A percentile compares a stretch with the other conserved stretches of the same genome.
phyloP scores from a whole-genome alignment of 306 rosid species.

The Castanea crenata region DNA sequence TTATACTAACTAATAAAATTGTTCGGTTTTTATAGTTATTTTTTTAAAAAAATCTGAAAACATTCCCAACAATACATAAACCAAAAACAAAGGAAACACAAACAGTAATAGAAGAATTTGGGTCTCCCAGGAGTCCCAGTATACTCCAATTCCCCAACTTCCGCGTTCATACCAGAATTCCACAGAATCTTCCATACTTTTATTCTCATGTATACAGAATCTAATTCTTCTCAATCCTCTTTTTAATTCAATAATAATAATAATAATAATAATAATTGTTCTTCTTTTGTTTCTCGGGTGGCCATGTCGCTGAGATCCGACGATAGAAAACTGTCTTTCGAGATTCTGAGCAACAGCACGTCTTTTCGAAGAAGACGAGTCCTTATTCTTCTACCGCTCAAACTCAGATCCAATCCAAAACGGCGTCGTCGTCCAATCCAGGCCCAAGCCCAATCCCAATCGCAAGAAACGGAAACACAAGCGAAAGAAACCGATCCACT shows the following conservation, averaged over 20 bases:
- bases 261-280: background rate
- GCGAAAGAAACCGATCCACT: conserved; percentile 38
- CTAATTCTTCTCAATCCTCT: background rate
- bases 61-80: no score
- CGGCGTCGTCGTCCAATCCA: conserved; percentile 16
- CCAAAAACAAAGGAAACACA: no score
- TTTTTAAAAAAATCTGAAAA: no score
- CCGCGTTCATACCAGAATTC: background rate
- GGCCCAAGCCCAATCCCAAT: conserved; percentile 5
- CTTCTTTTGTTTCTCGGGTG: background rate
- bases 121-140: no score
- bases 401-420: conserved; percentile 33
- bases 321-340: conserved; percentile 64
- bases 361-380: conserved; percentile 32
- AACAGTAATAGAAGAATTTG: no score
- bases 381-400: conserved; percentile 15
- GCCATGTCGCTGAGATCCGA: conserved; percentile 66
- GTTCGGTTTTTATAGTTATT: no score
- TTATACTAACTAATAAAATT: no score
- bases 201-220: background rate
- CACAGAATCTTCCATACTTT: background rate
- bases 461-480: conserved; percentile 61
- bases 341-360: conserved; percentile 48
- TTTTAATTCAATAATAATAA: background rate
- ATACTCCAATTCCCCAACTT: background rate